phyloP scores from a whole-genome alignment of 2,329 filamentous ascomycete genomes.

The Alternaria viburni region DNA sequence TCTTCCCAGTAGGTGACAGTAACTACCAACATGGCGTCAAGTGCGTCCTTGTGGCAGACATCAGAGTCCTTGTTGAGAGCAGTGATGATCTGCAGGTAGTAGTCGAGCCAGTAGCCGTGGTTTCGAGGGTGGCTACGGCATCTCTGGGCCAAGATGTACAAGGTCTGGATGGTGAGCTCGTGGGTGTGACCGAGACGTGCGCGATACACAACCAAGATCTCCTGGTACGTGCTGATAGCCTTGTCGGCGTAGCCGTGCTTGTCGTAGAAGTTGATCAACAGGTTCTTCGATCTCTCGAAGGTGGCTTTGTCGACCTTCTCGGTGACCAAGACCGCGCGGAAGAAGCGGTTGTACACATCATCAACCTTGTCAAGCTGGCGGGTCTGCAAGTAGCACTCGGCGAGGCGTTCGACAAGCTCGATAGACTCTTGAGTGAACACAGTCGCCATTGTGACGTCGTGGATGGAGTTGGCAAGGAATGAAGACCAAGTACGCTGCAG shows the following conservation, averaged over 20 bases:
- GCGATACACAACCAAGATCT: constrained; percentile 46
- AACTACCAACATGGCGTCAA: constrained; percentile 52
- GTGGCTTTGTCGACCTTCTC: constrained; percentile 34
- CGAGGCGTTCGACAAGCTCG: constrained; percentile 55
- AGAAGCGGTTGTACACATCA: constrained; percentile 49
- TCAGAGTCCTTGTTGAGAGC: constrained; percentile 51
- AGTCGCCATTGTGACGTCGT: constrained; percentile 53
- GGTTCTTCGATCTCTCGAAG: constrained; percentile 44
- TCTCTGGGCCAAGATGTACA: constrained; percentile 54
- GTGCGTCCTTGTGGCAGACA: constrained; percentile 47
- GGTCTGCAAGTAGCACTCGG: constrained; percentile 53
- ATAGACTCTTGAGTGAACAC: constrained; percentile 55
- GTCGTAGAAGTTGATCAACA: constrained; percentile 49
- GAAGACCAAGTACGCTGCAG: constrained; percentile 56
- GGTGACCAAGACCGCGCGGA: constrained; percentile 45
- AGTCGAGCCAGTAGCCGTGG: constrained; percentile 54
- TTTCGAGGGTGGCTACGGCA: constrained; percentile 49
- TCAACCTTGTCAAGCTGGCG: constrained; percentile 48
- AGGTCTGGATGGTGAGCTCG: constrained; percentile 54
- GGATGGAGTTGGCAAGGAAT: constrained; percentile 53
- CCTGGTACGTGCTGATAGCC: constrained; percentile 45
- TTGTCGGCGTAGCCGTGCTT: constrained; percentile 48
- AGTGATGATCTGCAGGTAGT: constrained; percentile 56
- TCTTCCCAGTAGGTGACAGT: constrained; percentile 55
- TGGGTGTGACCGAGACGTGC: constrained; percentile 44